These are phyloP conservation scores for Lichtheimia ramosa DNA, from an alignment of 371 early-diverging fungal genomes.

Conservation along the genomic window DNA sequence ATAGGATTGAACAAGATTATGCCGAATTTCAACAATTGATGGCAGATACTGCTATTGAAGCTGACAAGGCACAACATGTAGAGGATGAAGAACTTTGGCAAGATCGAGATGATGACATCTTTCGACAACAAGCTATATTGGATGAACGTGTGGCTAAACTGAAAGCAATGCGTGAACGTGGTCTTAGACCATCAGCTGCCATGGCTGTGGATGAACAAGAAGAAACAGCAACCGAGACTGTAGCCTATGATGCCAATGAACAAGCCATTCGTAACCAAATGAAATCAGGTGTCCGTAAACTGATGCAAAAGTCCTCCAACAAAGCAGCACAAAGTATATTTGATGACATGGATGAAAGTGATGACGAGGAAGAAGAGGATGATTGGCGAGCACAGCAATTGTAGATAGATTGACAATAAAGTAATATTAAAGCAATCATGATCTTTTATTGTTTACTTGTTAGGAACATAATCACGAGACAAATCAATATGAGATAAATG, in stretches of 20 bases:
- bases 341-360: slow-evolving; percentile 16
- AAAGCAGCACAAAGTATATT: slow-evolving; percentile 6
- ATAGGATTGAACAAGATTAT: slow-evolving; percentile 31
- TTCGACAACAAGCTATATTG: slow-evolving; percentile 35
- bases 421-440: not conserved
- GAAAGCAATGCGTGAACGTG: slow-evolving; percentile 26
- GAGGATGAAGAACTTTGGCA: slow-evolving; percentile 29
- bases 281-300: slow-evolving; percentile 2
- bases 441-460: slow-evolving; percentile 16
- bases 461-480: slow-evolving; percentile 72
- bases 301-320: slow-evolving; percentile 6
- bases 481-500: slow-evolving; percentile 84
- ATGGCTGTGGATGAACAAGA: not conserved
- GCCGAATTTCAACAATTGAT: slow-evolving; percentile 37
- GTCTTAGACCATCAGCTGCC: not conserved
- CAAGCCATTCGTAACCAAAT: not conserved
- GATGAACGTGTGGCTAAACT: slow-evolving; percentile 39
- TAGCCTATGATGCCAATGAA: slow-evolving; percentile 6
- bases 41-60: slow-evolving; percentile 27
- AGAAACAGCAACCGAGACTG: not conserved
- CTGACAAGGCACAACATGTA: slow-evolving; percentile 24
- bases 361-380: slow-evolving; percentile 15
- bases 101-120: slow-evolving; percentile 37
- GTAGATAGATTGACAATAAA: slow-evolving; percentile 1
- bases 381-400: slow-evolving; percentile 25